Base-by-base conservation (phyloP, 805 yeast genomes). In the Lipomyces chichibuensis region DNA sequence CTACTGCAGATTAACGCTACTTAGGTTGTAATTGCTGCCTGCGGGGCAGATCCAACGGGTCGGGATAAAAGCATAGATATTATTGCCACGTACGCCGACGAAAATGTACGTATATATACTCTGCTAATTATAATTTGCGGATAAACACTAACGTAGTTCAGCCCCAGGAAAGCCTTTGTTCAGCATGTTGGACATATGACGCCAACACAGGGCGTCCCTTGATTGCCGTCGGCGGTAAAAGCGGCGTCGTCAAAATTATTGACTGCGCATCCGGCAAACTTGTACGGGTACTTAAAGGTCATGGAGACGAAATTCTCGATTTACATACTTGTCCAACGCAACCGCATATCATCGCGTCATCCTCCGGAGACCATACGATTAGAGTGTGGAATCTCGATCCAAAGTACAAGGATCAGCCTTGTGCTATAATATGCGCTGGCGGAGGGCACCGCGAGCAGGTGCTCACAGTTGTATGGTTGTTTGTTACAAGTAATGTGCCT, bases 301-400 rank as follows among this genome's bases (percentile, higher is more conserved):
- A 67, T 39, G 71, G 71, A 7, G 71, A 67, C 59, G 71, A 67
- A 27, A 67, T 67, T 39, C 62, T 67, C 17, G 71, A 67, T 49
- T 27, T 67, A 49, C 70, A 65, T 39, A 43, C 66, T 4, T 62
- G 60, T 27, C 65, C 70, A 7, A 43, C 63, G 33, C 54, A 27
- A 8, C 57, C 62, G 8, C 66, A 67, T 32, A 51, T 65, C 23
- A 39, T 94, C 8, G 97, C 96, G 1, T 86, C 96, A 0, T 93
- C 89, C 0, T 89, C 96, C 0, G 97, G 94, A 75, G 98, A 94
- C 76, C 81, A 87, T 66, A 87, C 96, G 0, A 82, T 93, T 8
- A 81, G 92, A 49, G 78, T 95, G 2, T 92, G 96, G 91, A 84
- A 87, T 14, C 54, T 65, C 6, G 67, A 60, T 2, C 59, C 56